Evolutionary conservation across 1,139 yeast genomes (phyloP).

Genomic region (Yamadazyma diospyri): DNA sequence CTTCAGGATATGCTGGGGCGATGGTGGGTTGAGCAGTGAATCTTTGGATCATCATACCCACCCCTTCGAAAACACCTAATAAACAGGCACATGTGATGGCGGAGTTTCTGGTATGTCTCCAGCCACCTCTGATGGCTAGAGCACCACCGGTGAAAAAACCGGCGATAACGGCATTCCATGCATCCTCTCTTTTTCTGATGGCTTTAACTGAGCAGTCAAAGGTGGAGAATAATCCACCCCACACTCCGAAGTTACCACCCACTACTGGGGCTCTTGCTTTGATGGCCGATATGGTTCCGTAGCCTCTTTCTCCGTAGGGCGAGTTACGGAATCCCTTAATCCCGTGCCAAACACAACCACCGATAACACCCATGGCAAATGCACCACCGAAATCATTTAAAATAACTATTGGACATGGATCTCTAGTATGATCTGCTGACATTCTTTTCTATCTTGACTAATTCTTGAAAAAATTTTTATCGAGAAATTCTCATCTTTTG

Average conservation of each 20-base stretch:
- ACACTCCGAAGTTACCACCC: constrained; percentile 98
- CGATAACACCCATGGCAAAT: constrained; percentile 96
- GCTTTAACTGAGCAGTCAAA: constrained; percentile 96
- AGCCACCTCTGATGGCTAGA: constrained; percentile 96
- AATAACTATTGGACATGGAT: constrained; percentile 97
- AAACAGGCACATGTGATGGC: constrained; percentile 98
- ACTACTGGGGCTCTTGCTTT: constrained; percentile 97
- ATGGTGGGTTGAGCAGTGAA: constrained; percentile 85
- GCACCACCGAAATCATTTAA: constrained; percentile 98
- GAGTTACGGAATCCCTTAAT: constrained; percentile 98
- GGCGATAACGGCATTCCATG: constrained; percentile 97
- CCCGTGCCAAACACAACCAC: constrained; percentile 99
- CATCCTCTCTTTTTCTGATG: constrained; percentile 95
- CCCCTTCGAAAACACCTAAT: constrained; percentile 96
- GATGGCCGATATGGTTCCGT: constrained; percentile 86
- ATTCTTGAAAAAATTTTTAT: constrained; percentile 3
- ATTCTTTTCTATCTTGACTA: constrained; percentile 29
- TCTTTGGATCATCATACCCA: constrained; percentile 93
- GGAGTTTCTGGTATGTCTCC: constrained; percentile 94
- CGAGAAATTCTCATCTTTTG: constrained; percentile 2
- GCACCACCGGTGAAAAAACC: constrained; percentile 99
- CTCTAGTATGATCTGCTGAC: constrained; percentile 98
- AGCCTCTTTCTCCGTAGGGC: constrained; percentile 91
- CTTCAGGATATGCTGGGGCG: constrained; percentile 72
- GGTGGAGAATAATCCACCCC: constrained; percentile 98